Base-by-base conservation (phyloP, 495 filamentous ascomycete genomes). In the Lasiosphaeriaceae sp. region DNA sequence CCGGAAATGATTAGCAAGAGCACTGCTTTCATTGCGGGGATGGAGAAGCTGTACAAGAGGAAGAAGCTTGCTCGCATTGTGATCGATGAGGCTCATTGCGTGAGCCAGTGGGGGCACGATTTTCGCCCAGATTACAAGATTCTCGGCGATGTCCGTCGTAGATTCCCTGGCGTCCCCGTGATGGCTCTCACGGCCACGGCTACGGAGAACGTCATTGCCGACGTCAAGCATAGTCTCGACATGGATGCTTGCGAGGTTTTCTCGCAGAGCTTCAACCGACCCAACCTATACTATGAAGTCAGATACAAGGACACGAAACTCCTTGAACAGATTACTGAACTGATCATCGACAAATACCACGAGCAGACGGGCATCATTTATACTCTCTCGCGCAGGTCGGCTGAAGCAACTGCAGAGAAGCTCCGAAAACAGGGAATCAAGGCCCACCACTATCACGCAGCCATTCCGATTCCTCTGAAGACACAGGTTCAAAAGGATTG, bases 71-170 rank as follows among this genome's bases (percentile, higher is more conserved):
- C 94, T 11, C 84, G 94, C 35, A 83, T 99, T 50, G 95, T 97
- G 31, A 94, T 99, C 47, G 94, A 99, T 59, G 94, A 99, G 71
- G 94, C 94, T 16, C 94, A 99, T 68, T 99, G 94, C 69, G 93
- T 99, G 21, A 97, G 93, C 70, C 90, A 97, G 71, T 99, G 94
- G 94, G 94, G 94, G 12, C 94, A 99, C 64, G 94, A 99, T 69
- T 99, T 99, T 67, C 87, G 95, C 26, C 93, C 92, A 0, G 95
- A 97, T 69, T 99, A 99, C 72, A 96, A 96, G 66, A 76, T 84
- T 34, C 77, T 99, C 1, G 90, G 92, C 19, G 76, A 81, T 47
- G 69, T 97, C 45, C 80, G 92, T 21, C 55, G 74, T 2, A 80
- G 78, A 50, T 87, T 91, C 57, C 83, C 84, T 2, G 84, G 84